Percentiles rank a stretch among this genome's conserved stretches.
phyloP scores from a whole-genome alignment of 371 early-diverging fungal genomes.

The Rhizomucor miehei region DNA sequence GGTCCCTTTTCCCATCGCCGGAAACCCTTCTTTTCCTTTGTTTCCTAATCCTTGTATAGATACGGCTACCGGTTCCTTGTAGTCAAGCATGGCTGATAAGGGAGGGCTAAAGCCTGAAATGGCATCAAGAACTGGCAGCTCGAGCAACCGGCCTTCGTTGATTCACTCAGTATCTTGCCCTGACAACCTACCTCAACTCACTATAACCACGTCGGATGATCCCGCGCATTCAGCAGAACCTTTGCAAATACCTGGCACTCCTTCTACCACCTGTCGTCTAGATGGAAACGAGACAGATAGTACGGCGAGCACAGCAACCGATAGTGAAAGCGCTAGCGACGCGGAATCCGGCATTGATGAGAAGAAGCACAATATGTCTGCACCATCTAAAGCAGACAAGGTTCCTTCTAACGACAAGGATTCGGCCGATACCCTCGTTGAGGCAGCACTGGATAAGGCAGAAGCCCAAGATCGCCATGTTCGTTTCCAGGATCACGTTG shows the following conservation, averaged over 20 bases:
- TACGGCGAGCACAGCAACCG: too few species aligned
- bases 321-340: background rate
- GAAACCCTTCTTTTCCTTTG: too few species aligned
- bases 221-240: background rate
- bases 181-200: background rate
- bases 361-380: background rate
- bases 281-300: too few species aligned
- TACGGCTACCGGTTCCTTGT: too few species aligned
- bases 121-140: too few species aligned
- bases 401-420: background rate
- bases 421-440: conserved; percentile 33
- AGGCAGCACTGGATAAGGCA: conserved; percentile 42
- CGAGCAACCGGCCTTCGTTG: background rate
- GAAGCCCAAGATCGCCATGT: conserved; percentile 44
- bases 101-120: too few species aligned
- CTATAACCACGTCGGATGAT: background rate
- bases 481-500: conserved; percentile 44
- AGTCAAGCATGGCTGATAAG: too few species aligned
- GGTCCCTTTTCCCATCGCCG: too few species aligned
- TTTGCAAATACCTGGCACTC: background rate
- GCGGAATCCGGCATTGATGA: background rate
- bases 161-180: background rate
- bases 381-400: background rate
- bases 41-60: too few species aligned
- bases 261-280: background rate